A percentile compares a stretch with the other conserved stretches of the same genome.
Conservation (phyloP, 768 basidiomycete genomes). For the Tricholoma matsutake region DNA sequence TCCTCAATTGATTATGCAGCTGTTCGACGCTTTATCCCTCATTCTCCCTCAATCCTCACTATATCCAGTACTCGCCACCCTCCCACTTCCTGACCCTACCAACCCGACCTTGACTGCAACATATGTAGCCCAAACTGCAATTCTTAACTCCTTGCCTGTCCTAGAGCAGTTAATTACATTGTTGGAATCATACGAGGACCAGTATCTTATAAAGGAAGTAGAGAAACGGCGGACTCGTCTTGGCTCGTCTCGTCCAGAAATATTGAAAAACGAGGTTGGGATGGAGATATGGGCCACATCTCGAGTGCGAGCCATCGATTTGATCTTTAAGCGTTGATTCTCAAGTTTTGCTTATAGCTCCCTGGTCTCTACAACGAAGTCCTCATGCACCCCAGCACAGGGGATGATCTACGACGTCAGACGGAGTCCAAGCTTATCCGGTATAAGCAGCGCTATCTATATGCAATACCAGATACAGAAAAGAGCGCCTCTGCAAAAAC, state of each 20-base stretch:
- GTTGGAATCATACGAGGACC: constrained; percentile 61
- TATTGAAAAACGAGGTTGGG: constrained; percentile 60
- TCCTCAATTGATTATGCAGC: constrained; percentile 34
- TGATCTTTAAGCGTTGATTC: constrained; percentile 3
- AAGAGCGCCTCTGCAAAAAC: constrained; percentile 39
- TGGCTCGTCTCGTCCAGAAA: constrained; percentile 57
- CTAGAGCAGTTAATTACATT: constrained; percentile 70
- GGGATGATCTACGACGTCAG: constrained; percentile 73
- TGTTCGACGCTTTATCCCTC: constrained; percentile 62
- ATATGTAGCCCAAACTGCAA: constrained; percentile 52
- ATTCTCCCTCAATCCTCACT: constrained; percentile 74
- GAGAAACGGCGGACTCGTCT: constrained; percentile 77
- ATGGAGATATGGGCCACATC: constrained; percentile 63
- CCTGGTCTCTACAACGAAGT: constrained; percentile 73
- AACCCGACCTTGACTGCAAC: constrained; percentile 64
- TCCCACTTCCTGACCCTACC: constrained; percentile 77
- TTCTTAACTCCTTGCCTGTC: constrained; percentile 67
- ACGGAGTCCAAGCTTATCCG: constrained; percentile 75
- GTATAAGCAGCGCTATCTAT: constrained; percentile 59
- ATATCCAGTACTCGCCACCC: constrained; percentile 54
- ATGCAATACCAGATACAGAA: constrained; percentile 47
- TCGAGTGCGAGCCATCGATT: constrained; percentile 37
- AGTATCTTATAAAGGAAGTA: constrained; percentile 60
- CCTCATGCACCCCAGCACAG: constrained; percentile 75
- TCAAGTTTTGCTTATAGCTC: constrained; percentile 42